These are phyloP conservation scores for Lecanoromycetidae sp. DNA, from an alignment of 2,329 filamentous ascomycete genomes.

Conservation along the genomic window DNA sequence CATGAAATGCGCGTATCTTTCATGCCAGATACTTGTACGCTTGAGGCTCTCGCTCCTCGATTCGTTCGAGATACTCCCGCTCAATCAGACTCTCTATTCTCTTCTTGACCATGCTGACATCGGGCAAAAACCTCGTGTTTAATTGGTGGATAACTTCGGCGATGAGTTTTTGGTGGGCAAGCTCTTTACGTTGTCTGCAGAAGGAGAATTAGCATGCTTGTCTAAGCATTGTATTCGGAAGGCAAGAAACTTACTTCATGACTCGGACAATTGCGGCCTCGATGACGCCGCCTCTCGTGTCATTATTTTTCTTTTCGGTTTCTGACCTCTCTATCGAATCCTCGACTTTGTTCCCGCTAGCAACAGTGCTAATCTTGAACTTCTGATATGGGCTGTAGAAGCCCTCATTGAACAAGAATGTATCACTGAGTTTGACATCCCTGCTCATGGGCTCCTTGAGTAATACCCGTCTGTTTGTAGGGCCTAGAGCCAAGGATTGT, in stretches of 20 bases:
- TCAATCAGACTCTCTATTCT: constrained; percentile 43
- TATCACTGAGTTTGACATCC: constrained; percentile 61
- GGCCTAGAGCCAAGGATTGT: constrained; percentile 69
- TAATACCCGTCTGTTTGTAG: constrained; percentile 70
- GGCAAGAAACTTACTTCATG: constrained; percentile 36
- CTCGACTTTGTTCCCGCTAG: constrained; percentile 70
- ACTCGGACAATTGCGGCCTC: constrained; percentile 42
- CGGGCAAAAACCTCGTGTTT: constrained; percentile 37
- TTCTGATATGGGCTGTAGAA: constrained; percentile 75
- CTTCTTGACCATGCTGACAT: constrained; percentile 42
- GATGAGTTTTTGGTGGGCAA: constrained; percentile 38
- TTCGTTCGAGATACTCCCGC: constrained; percentile 39
- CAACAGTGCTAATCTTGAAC: constrained; percentile 81
- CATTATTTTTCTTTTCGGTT: constrained; percentile 39
- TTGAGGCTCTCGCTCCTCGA: constrained; percentile 22
- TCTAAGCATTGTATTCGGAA: constrained; percentile 2
- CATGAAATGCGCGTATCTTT: background rate
- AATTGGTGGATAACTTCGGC: constrained; percentile 39
- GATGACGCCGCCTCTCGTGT: constrained; percentile 37
- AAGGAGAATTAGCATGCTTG: background rate
- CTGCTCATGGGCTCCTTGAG: constrained; percentile 70
- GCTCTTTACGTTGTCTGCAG: constrained; percentile 35
- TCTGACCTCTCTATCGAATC: constrained; percentile 47
- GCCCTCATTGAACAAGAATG: constrained; percentile 67
- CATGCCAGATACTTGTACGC: constrained; percentile 25